phyloP scores from a whole-genome alignment of 257 asterid species.

The Echium plantagineum region DNA sequence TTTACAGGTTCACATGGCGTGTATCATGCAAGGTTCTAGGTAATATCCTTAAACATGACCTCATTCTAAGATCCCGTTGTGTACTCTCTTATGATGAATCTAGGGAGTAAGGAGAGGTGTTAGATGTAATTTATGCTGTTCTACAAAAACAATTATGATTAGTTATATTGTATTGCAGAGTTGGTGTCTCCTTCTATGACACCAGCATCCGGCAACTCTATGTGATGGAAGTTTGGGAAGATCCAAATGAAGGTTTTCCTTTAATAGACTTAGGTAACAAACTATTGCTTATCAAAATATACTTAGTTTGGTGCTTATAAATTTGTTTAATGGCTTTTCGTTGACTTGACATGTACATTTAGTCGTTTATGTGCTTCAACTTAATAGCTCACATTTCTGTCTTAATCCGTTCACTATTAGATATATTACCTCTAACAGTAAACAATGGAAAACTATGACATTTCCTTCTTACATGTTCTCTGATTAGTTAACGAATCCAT shows the following conservation, averaged over 20 bases:
- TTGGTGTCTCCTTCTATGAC: constrained; percentile 87
- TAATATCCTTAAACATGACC: constrained; percentile 16
- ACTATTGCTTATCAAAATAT: background rate
- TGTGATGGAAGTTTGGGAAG: constrained; percentile 92
- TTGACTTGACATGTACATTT: background rate
- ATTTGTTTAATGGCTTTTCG: background rate
- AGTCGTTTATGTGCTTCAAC: background rate
- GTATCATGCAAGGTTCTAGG: constrained; percentile 81
- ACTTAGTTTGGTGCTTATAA: background rate
- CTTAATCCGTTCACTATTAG: no score
- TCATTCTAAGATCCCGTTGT: background rate
- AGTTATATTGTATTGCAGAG: constrained; percentile 33
- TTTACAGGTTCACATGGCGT: constrained; percentile 87
- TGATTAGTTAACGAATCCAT: constrained; percentile 10
- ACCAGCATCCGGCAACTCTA: constrained; percentile 58
- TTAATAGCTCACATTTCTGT: no score
- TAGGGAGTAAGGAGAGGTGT: background rate
- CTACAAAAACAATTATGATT: background rate
- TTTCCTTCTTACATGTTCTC: no score
- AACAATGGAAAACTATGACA: no score
- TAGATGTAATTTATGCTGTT: background rate
- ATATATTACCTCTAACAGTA: no score
- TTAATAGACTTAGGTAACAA: constrained; percentile 76
- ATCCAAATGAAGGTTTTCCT: constrained; percentile 54
- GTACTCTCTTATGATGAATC: background rate